phyloP scores from a whole-genome alignment of 2,329 filamentous ascomycete species.

The Cadophora gregata region DNA sequence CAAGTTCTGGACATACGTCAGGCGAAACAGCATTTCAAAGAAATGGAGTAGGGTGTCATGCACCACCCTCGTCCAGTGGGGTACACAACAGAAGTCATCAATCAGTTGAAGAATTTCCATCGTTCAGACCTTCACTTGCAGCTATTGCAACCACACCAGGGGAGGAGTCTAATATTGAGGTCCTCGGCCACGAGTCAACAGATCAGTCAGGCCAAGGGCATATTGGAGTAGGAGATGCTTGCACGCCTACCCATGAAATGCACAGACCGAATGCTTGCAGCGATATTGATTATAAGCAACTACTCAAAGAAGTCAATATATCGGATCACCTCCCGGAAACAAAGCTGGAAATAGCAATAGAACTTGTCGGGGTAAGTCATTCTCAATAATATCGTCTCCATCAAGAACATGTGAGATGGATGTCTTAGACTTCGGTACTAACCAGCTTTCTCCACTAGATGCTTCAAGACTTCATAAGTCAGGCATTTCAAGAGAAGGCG shows the following conservation, averaged over 20 bases:
- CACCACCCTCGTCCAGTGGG: not conserved
- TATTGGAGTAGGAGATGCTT: not conserved
- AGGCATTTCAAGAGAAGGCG: not conserved
- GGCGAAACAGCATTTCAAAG: not conserved
- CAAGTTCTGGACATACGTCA: not conserved
- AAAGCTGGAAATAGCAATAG: not conserved
- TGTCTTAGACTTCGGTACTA: not conserved
- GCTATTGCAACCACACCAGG: not conserved
- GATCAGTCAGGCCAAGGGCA: not conserved
- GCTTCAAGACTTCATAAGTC: not conserved
- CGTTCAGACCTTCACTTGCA: not conserved
- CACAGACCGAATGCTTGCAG: not conserved
- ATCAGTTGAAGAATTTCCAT: not conserved
- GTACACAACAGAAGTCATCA: not conserved
- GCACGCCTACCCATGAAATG: not conserved
- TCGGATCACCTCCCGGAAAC: not conserved
- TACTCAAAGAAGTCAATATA: not conserved
- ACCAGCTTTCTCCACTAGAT: not conserved
- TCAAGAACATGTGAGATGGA: not conserved
- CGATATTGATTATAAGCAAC: not conserved
- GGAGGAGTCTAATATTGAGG: not conserved
- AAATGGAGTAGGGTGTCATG: not conserved
- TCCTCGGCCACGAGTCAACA: not conserved
- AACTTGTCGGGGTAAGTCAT: slow-evolving; percentile 2
- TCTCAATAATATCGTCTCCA: too few species aligned